Evolutionary conservation across 2,329 filamentous ascomycete genomes (phyloP), one percentile per base, ranked within the genome.

Genomic region (Conoideocrella luteorostrata): DNA sequence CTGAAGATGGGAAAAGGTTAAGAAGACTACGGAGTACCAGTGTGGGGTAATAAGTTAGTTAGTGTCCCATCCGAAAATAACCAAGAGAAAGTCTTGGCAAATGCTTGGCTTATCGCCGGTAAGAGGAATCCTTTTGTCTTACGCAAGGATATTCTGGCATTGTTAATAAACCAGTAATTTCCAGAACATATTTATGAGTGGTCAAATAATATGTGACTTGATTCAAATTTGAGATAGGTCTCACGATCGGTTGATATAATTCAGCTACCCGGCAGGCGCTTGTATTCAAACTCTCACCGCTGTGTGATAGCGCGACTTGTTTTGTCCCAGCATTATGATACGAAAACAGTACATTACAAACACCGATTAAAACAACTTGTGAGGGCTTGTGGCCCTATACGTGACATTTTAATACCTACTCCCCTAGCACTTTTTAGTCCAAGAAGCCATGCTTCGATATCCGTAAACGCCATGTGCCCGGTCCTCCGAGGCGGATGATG

Each of bases 381-480:
- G n/a, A n/a, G n/a, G n/a, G n/a, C n/a, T n/a, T n/a, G n/a, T n/a
- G n/a, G n/a, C n/a, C n/a, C n/a, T n/a, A n/a, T n/a, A n/a, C n/a
- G n/a, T n/a, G n/a, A n/a, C n/a, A n/a, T n/a, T n/a, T 12, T 26
- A 11, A 24, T 32, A n/a, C n/a, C 18, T 10, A 38, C 23, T 23
- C 11, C 34, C 24, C 26, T 12, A 34, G 32, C 34, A 26, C 44
- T 43, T 39, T 39, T 35, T 12, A 21, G 23, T 23, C 28, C 28
- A 41, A 34, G 35, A 29, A 15, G 30, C 12, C 13, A 36, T 29
- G 26, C 5, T 22, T 5, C 23, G 24, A 6, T 11, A 21, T 18
- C 29, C 39, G 20, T 6, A 3, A 42, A 43, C 44, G 44, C 44
- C 35, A 37, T 39, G 41, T 34, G 21, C 38, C n/a, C 30, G 18